phyloP scores from a whole-genome alignment of 768 basidiomycete species.

The Tylopilus sp. region DNA sequence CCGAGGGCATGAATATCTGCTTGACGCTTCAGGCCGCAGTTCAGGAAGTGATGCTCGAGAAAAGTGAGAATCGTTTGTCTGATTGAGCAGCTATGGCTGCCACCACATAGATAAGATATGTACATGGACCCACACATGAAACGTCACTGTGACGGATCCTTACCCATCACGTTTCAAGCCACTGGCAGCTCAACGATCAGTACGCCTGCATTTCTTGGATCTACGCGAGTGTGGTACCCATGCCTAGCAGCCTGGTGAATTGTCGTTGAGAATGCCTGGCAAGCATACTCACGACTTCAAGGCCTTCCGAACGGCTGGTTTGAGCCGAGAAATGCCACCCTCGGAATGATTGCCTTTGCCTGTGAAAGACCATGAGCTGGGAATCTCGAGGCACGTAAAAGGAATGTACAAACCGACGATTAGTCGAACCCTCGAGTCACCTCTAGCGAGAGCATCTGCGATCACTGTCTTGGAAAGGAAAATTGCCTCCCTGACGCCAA shows the following conservation, averaged over 20 bases:
- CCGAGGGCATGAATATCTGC: too few species aligned
- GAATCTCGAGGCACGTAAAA: neutral
- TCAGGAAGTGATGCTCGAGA: too few species aligned
- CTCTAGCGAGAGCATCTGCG: conserved; percentile 38
- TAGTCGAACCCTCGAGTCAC: conserved; percentile 57
- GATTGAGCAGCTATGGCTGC: too few species aligned
- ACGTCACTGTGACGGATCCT: neutral
- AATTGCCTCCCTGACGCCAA: too few species aligned
- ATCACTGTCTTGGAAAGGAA: too few species aligned
- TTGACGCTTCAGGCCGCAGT: too few species aligned
- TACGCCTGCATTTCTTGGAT: conserved; percentile 80
- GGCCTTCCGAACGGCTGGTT: conserved; percentile 82
- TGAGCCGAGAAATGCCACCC: conserved; percentile 75
- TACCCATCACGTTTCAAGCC: neutral
- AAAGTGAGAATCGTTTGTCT: too few species aligned
- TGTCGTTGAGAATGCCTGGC: neutral
- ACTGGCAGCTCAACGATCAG: conserved; percentile 66
- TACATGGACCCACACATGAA: too few species aligned
- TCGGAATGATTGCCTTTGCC: conserved; percentile 51
- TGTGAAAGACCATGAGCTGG: conserved; percentile 22
- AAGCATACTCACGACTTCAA: conserved; percentile 59
- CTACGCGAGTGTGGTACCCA: conserved; percentile 65
- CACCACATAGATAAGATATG: too few species aligned
- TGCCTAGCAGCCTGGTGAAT: conserved; percentile 45
- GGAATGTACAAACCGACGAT: conserved; percentile 70